A percentile compares a stretch with the other conserved stretches of the same genome.
Evolutionary conservation across 2,329 filamentous ascomycete species (phyloP).

Genomic region (Trichoderma polysporum): DNA sequence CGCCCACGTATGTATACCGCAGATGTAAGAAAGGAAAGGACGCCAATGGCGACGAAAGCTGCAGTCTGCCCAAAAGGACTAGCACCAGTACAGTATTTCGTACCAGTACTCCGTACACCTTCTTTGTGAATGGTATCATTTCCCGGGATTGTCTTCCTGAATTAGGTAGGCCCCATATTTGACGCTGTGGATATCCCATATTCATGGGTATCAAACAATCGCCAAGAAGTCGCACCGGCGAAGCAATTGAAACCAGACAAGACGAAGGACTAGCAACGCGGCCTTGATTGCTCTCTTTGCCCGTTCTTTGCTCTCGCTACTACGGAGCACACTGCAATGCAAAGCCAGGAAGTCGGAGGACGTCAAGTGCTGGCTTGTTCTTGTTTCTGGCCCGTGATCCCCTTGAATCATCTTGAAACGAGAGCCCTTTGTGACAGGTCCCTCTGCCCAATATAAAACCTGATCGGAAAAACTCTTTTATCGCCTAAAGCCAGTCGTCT

Average conservation of each 20-base stretch:
- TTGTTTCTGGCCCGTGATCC: background rate
- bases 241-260: background rate
- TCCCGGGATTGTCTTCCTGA: conserved; percentile 4
- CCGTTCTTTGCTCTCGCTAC: background rate
- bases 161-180: background rate
- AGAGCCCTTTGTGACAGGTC: conserved; percentile 1
- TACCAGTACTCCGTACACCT: no score
- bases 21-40: background rate
- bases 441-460: background rate
- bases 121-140: background rate
- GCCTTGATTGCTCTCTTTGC: background rate
- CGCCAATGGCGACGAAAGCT: background rate
- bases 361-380: background rate
- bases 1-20: background rate
- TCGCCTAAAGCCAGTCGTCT: conserved; percentile 4
- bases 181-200: conserved; percentile 18
- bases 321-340: no score
- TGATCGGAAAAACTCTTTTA: conserved; percentile 15
- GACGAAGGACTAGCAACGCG: no score
- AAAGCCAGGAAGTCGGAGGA: background rate
- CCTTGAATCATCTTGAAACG: background rate
- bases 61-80: background rate
- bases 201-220: background rate
- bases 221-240: background rate
- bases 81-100: background rate